Evolutionary conservation across 192 early-diverging fungal species (phyloP).

Genomic region (Linnemannia schmuckeri): DNA sequence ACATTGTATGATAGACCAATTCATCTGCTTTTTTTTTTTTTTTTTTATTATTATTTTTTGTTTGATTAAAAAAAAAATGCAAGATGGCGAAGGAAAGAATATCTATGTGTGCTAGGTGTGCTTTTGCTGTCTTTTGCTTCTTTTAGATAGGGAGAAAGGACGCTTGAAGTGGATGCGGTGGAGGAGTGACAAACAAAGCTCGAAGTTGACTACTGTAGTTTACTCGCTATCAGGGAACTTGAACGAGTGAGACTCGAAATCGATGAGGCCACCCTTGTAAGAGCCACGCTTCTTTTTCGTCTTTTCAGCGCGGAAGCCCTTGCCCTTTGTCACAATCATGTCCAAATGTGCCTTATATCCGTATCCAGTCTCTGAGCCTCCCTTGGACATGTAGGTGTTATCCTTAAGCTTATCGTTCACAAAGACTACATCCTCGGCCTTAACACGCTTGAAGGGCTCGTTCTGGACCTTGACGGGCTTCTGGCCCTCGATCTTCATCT

Average conservation of each 20-base stretch:
- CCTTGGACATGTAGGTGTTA: constrained; percentile 80
- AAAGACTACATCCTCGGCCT: constrained; percentile 85
- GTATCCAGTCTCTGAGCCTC: constrained; percentile 80
- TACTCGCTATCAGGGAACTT: constrained; percentile 76
- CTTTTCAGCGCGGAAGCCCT: constrained; percentile 95
- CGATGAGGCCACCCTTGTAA: constrained; percentile 93
- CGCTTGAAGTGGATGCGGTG: not conserved
- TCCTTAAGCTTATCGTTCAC: constrained; percentile 85
- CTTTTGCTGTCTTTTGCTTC: not conserved
- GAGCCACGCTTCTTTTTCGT: constrained; percentile 97
- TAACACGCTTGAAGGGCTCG: constrained; percentile 88
- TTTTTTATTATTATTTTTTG: not conserved
- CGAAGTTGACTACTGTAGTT: not conserved
- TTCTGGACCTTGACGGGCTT: constrained; percentile 47
- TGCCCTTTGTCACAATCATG: constrained; percentile 89
- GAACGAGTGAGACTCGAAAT: constrained; percentile 86
- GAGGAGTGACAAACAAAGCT: not conserved
- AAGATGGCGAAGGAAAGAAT: not conserved
- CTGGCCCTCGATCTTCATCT: constrained; percentile 57
- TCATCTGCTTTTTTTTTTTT: constrained; percentile 8
- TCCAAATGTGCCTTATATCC: constrained; percentile 95
- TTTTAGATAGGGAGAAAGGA: not conserved
- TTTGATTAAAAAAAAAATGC: not conserved
- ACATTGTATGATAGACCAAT: not conserved
- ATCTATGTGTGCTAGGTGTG: not conserved